Base-by-base conservation (phyloP, 345 rosid species). In the Cardamine resedifolia region DNA sequence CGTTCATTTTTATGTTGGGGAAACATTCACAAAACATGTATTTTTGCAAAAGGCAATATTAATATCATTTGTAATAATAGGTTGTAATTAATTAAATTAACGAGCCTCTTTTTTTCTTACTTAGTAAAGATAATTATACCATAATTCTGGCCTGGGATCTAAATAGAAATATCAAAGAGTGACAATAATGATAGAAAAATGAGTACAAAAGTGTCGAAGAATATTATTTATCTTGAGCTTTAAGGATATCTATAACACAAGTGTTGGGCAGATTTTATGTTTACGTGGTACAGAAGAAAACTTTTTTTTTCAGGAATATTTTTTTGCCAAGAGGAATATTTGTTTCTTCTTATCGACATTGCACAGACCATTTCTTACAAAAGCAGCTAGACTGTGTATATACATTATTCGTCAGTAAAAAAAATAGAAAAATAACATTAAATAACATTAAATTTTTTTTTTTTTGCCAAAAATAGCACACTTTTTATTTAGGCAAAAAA, bases 271-370 rank as follows among this genome's bases (percentile, higher is more conserved):
- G 71, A 58, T 59, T 65, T 66, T 27, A 66, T 74, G 67, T 70
- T 73, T 77, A 58, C 80, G 76, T 70, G 72, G 57, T 39, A 57
- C 8, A 30, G 23, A 70, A 70, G 76, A 57, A 64, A 76, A 26
- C 34, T 36, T 58, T 74, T 48, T 23, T 24, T 30, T 26, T 11
- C 30, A 11, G 45, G n/a, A 38, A 57, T 64, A 18, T 23, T 0
- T n/a, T 39, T 21, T 41, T n/a, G 27, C 6, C 51, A 36, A 36
- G 24, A 30, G 64, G 74, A 75, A 69, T 63, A 76, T 70, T 48
- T 70, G 75, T 76, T 64, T 63, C 71, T 70, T 56, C 34, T 7
- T 10, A 50, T 58, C 58, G 41, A 66, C 60, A 67, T 20, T 38
- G 60, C 3, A 58, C 4, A 26, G 16, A 8, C 58, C 7, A 57